Percentiles rank a stretch among this genome's conserved stretches.
phyloP scores from a whole-genome alignment of 805 yeast genomes.

The Debaryomyces prosopidis region DNA sequence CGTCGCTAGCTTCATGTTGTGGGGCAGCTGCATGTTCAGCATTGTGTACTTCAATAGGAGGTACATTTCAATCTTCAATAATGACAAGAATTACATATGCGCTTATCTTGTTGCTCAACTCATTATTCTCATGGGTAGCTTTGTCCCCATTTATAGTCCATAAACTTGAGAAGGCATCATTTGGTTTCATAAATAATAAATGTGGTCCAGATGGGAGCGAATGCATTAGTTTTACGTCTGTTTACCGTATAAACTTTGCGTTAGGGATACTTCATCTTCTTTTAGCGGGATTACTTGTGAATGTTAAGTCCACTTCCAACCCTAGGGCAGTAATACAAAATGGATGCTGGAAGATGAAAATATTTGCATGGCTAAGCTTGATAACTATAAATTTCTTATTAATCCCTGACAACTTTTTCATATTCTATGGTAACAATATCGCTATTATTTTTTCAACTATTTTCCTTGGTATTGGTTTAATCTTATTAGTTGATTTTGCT shows the following conservation, averaged over 20 bases:
- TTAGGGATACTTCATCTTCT: constrained; percentile 76
- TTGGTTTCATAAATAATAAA: constrained; percentile 65
- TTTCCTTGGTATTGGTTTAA: constrained; percentile 86
- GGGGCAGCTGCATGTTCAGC: constrained; percentile 81
- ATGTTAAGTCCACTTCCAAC: constrained; percentile 75
- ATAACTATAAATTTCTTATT: constrained; percentile 61
- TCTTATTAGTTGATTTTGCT: constrained; percentile 91
- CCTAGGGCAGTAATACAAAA: constrained; percentile 85
- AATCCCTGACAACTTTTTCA: constrained; percentile 84
- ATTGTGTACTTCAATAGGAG: constrained; percentile 50
- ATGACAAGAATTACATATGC: constrained; percentile 91
- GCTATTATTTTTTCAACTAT: constrained; percentile 82
- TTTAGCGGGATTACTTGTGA: constrained; percentile 65
- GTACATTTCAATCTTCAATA: constrained; percentile 69
- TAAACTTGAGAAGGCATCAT: constrained; percentile 69
- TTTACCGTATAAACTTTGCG: constrained; percentile 89
- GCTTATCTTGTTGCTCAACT: constrained; percentile 68
- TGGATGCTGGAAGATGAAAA: constrained; percentile 85
- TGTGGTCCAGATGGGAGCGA: constrained; percentile 74
- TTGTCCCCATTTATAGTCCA: constrained; percentile 76
- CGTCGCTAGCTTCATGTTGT: constrained; percentile 47
- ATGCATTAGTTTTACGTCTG: constrained; percentile 88
- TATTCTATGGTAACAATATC: constrained; percentile 87
- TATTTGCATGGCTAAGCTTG: constrained; percentile 57
- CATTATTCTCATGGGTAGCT: constrained; percentile 89